Conservation (phyloP, 2,329 filamentous ascomycete genomes). For the Fusarium sp. region DNA sequence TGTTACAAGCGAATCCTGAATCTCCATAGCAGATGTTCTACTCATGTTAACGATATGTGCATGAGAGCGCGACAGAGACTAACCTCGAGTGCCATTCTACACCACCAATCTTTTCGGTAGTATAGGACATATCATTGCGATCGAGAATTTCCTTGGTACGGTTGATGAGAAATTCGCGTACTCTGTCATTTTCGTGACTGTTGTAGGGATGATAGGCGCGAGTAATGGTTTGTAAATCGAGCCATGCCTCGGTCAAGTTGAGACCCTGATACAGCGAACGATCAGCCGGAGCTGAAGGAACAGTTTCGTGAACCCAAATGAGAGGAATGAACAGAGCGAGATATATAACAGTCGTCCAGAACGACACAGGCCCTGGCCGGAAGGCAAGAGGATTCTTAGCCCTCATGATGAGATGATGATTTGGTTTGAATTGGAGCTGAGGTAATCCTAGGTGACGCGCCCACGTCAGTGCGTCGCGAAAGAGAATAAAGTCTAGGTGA, state of each 20-base stretch:
- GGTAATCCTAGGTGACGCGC: constrained; percentile 22
- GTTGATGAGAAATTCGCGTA: constrained; percentile 79
- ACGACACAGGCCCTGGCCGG: constrained; percentile 81
- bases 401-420: constrained; percentile 36
- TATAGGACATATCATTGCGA: constrained; percentile 66
- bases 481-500: not conserved
- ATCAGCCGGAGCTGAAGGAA: constrained; percentile 73
- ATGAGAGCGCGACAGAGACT: not conserved
- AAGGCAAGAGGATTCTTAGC: constrained; percentile 76
- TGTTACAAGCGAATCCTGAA: not conserved
- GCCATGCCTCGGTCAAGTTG: constrained; percentile 88
- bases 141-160: constrained; percentile 78
- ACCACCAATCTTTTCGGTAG: constrained; percentile 53
- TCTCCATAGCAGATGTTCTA: constrained; percentile 12
- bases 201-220: constrained; percentile 88
- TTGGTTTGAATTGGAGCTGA: constrained; percentile 15
- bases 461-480: constrained; percentile 13
- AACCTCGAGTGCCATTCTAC: constrained; percentile 46
- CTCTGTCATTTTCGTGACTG: constrained; percentile 82
- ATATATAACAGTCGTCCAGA: constrained; percentile 82
- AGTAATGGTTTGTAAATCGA: constrained; percentile 81
- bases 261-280: constrained; percentile 67
- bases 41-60: constrained; percentile 3
- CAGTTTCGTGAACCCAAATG: constrained; percentile 78
- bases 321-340: constrained; percentile 79